Base-by-base conservation (phyloP, 805 yeast genomes). In the Ogataea paraovalis region DNA sequence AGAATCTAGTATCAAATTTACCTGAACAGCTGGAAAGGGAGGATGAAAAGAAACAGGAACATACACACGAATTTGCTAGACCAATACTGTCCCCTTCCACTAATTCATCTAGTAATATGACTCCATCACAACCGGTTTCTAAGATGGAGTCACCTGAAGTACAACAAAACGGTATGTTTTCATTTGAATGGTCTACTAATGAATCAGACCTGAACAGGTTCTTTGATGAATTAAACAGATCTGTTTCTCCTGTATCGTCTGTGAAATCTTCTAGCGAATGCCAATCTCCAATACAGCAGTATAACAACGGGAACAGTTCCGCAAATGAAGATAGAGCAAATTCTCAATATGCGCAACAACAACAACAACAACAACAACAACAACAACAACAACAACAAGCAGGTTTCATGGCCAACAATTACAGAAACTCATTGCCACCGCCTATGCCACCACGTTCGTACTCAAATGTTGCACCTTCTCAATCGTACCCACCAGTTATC, bases 181-280 rank as follows among this genome's bases (percentile, higher is more conserved):
- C 60, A 9, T 65, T 67, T 39, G 69, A 65, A 46, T 71, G 75
- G 73, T 54, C 67, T 2, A 61, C 72, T 4, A 64, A 66, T 36
- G 66, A 66, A 38, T 52, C 60, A 7, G 70, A 68, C 39, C 54
- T 80, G 46, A 75, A 73, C 23, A 61, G 65, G 18, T 80, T 80
- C 58, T 78, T 80, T 57, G 68, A 68, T 43, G 78, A 78, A 47
- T 62, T 79, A 48, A 74, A 72, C 22, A 68, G 66, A 12, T 46
- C 50, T 3, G 55, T 52, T 10, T 59, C 66, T 4, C 66, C 67
- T 1, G 50, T 49, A 1, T 56, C 61, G 13, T 57, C 62, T 6
- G 47, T 48, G 16, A 52, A 52, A 27, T 62, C 66, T 3, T 48
- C 58, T 4, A 48, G 41, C 45, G 60, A 54, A 33, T 37, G 39